phyloP scores from a whole-genome alignment of 257 asterid genomes.

The Solanum rostratum region DNA sequence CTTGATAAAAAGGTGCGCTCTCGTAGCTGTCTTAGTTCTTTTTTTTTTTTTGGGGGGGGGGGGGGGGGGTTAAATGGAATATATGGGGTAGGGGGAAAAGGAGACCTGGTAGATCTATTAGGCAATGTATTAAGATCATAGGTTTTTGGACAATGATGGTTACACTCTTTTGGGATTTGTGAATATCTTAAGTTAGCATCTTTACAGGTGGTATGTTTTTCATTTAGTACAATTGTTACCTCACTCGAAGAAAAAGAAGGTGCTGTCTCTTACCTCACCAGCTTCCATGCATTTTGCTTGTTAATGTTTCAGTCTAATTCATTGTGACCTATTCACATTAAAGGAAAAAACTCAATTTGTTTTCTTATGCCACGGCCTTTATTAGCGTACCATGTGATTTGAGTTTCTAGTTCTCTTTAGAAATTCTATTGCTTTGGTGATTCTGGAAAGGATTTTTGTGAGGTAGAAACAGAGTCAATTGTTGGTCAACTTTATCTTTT shows the following conservation, averaged over 20 bases:
- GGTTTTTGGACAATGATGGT: not conserved
- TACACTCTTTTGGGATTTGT: not conserved
- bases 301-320: not conserved
- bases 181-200: not conserved
- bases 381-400: not conserved
- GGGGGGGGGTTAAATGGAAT: not conserved
- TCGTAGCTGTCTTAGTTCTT: not conserved
- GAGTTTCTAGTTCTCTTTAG: not conserved
- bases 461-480: not conserved
- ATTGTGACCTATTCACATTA: not conserved
- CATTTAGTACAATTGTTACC: not conserved
- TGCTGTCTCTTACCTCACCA: conserved; percentile 5
- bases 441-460: not conserved
- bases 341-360: not conserved
- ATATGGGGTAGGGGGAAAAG: not conserved
- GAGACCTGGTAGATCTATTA: not conserved
- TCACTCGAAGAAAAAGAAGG: conserved; percentile 49
- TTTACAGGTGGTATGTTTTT: not conserved
- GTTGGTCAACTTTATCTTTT: not conserved
- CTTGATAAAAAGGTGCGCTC: conserved; percentile 78
- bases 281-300: not conserved
- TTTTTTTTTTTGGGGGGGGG: not conserved
- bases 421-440: not conserved
- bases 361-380: not conserved
- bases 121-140: not conserved